Conservation (phyloP, 345 rosid genomes). For the Populus tremula region DNA sequence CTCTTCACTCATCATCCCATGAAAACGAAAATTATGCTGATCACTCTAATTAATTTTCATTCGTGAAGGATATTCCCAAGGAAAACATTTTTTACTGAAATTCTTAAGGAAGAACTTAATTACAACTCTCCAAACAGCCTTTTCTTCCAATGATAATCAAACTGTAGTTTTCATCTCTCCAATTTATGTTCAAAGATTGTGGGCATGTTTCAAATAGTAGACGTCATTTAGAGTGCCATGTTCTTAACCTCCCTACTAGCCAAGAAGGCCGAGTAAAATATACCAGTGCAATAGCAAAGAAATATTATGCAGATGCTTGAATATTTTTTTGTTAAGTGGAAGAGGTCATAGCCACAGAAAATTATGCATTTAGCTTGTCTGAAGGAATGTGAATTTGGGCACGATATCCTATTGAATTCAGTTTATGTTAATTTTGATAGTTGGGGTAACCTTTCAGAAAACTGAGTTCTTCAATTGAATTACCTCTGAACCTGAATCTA, state of each 20-base stretch:
- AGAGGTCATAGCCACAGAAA: too few relatives aligned
- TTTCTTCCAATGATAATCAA: background rate
- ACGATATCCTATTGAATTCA: background rate
- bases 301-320: background rate
- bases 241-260: background rate
- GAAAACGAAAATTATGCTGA: background rate
- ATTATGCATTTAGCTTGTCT: background rate
- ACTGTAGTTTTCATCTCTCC: background rate
- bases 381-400: background rate
- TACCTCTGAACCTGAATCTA: background rate
- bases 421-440: background rate
- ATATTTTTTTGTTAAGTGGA: too few relatives aligned
- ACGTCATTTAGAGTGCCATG: background rate
- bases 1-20: background rate
- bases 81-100: background rate
- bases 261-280: background rate
- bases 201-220: background rate
- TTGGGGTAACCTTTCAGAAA: background rate
- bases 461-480: background rate
- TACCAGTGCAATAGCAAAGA: background rate
- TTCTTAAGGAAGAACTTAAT: too few relatives aligned
- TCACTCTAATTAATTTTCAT: background rate
- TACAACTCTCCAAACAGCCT: background rate
- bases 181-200: background rate
- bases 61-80: too few relatives aligned